Evolutionary conservation across 108 stramenopile species (phyloP).

Genomic region (Epipyxis sp.): DNA sequence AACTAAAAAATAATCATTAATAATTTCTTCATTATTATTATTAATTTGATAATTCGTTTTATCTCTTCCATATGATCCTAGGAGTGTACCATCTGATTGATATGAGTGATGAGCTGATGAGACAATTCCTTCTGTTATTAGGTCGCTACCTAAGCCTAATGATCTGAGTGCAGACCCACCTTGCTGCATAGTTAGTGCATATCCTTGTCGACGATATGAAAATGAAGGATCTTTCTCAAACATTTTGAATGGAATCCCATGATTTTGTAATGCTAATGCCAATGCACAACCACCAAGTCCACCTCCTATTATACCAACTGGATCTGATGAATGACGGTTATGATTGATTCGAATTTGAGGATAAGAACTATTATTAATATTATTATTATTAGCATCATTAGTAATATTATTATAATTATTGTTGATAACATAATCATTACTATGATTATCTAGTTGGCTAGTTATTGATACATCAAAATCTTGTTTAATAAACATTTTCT

Average conservation of each 20-base stretch:
- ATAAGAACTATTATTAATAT: too few species aligned
- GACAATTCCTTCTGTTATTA: background rate
- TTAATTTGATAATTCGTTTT: too few species aligned
- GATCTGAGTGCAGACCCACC: background rate
- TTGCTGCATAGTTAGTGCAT: conserved; percentile 28
- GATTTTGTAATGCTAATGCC: conserved; percentile 7
- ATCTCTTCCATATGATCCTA: conserved; percentile 20
- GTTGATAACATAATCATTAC: too few species aligned
- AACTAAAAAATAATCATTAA: too few species aligned
- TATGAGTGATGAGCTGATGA: background rate
- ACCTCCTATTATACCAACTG: conserved; percentile 25
- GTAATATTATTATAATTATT: too few species aligned
- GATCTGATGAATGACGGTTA: too few species aligned
- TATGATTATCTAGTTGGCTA: too few species aligned
- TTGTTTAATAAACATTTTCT: background rate
- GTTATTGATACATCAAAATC: too few species aligned
- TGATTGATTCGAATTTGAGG: too few species aligned
- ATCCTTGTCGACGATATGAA: conserved; percentile 1
- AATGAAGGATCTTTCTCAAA: background rate
- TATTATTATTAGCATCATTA: too few species aligned
- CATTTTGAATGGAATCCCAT: background rate
- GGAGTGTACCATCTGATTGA: background rate
- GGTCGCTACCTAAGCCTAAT: background rate
- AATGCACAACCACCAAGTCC: conserved; percentile 14
- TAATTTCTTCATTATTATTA: too few species aligned